Conservation (phyloP, 768 basidiomycete species). For the Chalciporus sphaerocephalus region DNA sequence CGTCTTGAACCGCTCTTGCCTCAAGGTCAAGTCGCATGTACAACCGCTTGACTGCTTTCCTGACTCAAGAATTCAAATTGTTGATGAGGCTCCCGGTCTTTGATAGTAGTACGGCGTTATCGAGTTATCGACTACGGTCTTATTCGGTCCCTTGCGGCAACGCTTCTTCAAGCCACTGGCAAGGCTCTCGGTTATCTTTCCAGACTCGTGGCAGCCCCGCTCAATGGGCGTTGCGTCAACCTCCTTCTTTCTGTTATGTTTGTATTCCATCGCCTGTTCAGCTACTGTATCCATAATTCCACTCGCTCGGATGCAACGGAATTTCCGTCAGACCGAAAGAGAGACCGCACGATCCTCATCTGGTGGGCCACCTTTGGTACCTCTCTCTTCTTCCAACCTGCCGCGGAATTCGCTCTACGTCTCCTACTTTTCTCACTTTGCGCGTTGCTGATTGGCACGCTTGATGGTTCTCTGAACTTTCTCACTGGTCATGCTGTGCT, state of each 20-base stretch:
- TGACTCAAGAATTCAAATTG: too few relatives aligned
- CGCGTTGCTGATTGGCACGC: slow-evolving; percentile 2
- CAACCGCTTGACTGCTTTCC: too few relatives aligned
- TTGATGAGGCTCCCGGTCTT: too few relatives aligned
- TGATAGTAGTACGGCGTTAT: too few relatives aligned
- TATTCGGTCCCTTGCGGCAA: background rate
- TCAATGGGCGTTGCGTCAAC: background rate
- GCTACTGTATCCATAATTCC: background rate
- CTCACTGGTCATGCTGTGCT: slow-evolving; percentile 14
- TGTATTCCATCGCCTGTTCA: slow-evolving; percentile 7
- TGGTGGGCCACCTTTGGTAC: slow-evolving; percentile 12
- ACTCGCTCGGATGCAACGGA: background rate
- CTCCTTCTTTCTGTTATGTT: slow-evolving; percentile 7
- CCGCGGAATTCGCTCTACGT: slow-evolving; percentile 7
- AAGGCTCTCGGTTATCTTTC: too few relatives aligned
- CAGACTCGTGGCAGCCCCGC: too few relatives aligned
- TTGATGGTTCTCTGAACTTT: slow-evolving; percentile 9
- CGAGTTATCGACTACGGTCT: too few relatives aligned
- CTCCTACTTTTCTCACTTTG: slow-evolving; percentile 3
- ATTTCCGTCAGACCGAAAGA: slow-evolving; percentile 1
- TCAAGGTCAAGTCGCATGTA: too few relatives aligned
- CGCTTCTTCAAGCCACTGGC: background rate
- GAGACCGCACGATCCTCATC: slow-evolving; percentile 6
- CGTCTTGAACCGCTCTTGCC: too few relatives aligned
- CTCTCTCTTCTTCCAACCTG: slow-evolving; percentile 10